Evolutionary conservation across 129 eudicot genomes (phyloP), one percentile per base, ranked within the genome.

Genomic region (Pseudognaphalium luteoalbum): DNA sequence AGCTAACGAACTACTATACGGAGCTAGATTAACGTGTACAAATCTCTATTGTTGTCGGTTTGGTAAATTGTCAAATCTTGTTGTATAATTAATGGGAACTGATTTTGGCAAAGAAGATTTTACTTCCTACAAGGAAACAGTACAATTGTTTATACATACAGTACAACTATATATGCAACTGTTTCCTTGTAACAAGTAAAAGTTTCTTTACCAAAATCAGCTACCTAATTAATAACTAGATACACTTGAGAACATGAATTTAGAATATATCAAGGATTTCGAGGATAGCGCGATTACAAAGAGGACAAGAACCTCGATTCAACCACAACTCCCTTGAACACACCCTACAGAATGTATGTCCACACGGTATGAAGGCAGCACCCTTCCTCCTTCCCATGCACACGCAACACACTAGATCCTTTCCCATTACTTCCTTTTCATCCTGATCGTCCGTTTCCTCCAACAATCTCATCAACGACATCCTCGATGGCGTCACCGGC

Each of bases 361-460:
- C 97, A 73, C 98, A 93, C 47, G 98, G 98, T 73, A 93, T 90
- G 62, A 93, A 87, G 54, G 98, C 98, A 22, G 98, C 95, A 5
- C 97, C 98, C 58, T 90, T 93, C 42, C 82, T 93, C 86, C 97
- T 93, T 77, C 87, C 89, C 98, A 93, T 93, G 86, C 98, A 93
- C 91, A 93, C 98, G 85, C 98, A 93, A 66, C 98, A 93, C 86
- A 88, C 70, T 2, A 73, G 56, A 78, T 85, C 96, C 71, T 33
- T 44, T 12, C 71, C 71, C 54, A n/a, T 58, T 39, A 66, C 74
- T 44, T 68, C 81, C 84, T 75, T 83, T 44, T 69, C 84, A 34
- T 86, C 92, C 50, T 66, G 74, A 69, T 81, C 91, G 81, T 89
- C 90, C 71, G 90, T 79, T 80, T 90, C 96, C 70, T 88, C 92